A percentile compares a stretch with the other conserved stretches of the same genome.
Evolutionary conservation across 352 stramenopile species (phyloP).

Genomic region (Globisporangium takayamanum): DNA sequence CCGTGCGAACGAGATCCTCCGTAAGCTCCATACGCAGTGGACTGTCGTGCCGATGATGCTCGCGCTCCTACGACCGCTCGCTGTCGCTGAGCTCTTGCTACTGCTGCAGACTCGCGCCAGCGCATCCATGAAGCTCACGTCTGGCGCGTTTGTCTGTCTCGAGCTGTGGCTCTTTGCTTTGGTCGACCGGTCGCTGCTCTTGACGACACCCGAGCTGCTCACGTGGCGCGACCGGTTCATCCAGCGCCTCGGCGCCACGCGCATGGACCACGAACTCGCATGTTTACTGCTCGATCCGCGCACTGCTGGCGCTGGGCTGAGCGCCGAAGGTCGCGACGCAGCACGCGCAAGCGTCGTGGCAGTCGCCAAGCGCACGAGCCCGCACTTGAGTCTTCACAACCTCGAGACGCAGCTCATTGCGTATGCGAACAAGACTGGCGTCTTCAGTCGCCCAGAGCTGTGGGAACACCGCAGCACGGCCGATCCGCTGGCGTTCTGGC

Average conservation of each 20-base stretch:
- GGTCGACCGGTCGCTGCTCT: constrained; percentile 1
- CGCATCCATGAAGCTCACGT: constrained; percentile 2
- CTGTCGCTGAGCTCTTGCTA: neutral
- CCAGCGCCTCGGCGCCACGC: neutral
- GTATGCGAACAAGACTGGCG: constrained; percentile 3
- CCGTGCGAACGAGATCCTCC: neutral
- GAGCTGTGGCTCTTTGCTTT: constrained; percentile 12
- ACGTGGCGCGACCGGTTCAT: constrained; percentile 5
- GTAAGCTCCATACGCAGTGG: constrained; percentile 4
- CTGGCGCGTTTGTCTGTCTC: constrained; percentile 7
- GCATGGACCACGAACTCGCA: constrained; percentile 12
- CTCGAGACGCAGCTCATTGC: constrained; percentile 6
- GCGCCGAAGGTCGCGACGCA: neutral
- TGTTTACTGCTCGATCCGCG: constrained; percentile 14
- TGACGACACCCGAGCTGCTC: neutral
- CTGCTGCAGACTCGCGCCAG: neutral
- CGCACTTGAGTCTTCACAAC: neutral
- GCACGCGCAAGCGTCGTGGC: constrained; percentile 5
- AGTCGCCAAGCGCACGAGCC: neutral
- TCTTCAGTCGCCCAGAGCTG: neutral
- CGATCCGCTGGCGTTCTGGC: constrained; percentile 12
- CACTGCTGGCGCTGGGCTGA: constrained; percentile 10
- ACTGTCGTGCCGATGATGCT: neutral
- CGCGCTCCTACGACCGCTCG: constrained; percentile 5
- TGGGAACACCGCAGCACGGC: neutral